Conservation (phyloP, 2,329 filamentous ascomycete species). For the Botrytis medusae region DNA sequence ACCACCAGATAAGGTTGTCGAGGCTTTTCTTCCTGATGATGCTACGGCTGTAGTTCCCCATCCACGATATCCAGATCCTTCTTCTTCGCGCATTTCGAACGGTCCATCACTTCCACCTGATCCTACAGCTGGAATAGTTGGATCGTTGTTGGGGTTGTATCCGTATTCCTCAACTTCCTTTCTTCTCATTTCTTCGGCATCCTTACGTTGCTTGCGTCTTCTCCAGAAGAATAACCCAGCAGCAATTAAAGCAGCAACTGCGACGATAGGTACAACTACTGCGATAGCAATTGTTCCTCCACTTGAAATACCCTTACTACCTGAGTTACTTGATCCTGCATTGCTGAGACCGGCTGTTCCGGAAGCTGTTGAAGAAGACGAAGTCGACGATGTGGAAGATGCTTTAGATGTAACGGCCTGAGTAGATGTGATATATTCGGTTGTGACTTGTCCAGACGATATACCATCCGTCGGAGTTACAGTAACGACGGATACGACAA, state of each 20-base stretch:
- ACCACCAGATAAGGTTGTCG: constrained; percentile 84
- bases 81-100: constrained; percentile 77
- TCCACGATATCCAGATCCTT: constrained; percentile 79
- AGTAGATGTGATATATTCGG: constrained; percentile 26
- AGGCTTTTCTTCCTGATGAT: constrained; percentile 76
- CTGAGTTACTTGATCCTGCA: neutral
- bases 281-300: constrained; percentile 83
- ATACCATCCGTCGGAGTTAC: constrained; percentile 11
- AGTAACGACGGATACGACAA: constrained; percentile 20
- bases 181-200: constrained; percentile 80
- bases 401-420: constrained; percentile 14
- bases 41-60: constrained; percentile 79
- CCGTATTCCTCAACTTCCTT: constrained; percentile 98
- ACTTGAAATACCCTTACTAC: constrained; percentile 38
- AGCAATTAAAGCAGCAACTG: constrained; percentile 76
- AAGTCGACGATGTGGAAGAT: constrained; percentile 25
- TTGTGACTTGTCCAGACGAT: constrained; percentile 22
- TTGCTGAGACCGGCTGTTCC: constrained; percentile 27
- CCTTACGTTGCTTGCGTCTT: constrained; percentile 81
- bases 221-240: constrained; percentile 83
- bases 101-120: constrained; percentile 49
- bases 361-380: constrained; percentile 33
- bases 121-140: constrained; percentile 64
- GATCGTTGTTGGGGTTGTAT: constrained; percentile 96
- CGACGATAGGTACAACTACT: constrained; percentile 89